Conservation (phyloP, 2,329 filamentous ascomycete species). For the Cucurbitaria berberidis region DNA sequence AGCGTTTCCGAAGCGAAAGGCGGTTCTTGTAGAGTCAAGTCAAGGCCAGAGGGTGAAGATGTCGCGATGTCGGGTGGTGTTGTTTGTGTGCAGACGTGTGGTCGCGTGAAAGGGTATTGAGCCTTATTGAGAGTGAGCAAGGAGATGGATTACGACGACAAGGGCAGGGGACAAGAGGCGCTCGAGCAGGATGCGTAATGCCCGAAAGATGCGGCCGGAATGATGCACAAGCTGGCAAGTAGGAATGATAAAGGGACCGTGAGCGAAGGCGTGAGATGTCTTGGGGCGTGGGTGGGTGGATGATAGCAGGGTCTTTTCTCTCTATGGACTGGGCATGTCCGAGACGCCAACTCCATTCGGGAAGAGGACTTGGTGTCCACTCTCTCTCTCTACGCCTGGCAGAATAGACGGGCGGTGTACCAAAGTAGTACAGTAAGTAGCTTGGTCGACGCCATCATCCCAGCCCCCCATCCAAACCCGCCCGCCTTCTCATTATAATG, state of each 20-base stretch:
- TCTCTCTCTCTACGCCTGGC: too few species aligned
- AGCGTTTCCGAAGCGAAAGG: slow-evolving; percentile 1
- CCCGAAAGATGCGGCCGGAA: not conserved
- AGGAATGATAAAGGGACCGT: slow-evolving; percentile 12
- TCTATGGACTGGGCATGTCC: not conserved
- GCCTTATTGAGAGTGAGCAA: slow-evolving; percentile 29
- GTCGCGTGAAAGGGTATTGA: slow-evolving; percentile 10
- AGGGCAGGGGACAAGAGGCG: not conserved
- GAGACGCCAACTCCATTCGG: not conserved
- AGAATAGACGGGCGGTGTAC: not conserved
- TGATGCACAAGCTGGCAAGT: slow-evolving; percentile 1
- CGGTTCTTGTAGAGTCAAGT: not conserved
- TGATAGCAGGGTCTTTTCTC: too few species aligned
- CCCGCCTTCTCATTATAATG: slow-evolving; percentile 21
- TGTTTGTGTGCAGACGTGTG: slow-evolving; percentile 18
- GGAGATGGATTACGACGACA: slow-evolving; percentile 13
- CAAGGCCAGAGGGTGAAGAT: slow-evolving; percentile 1
- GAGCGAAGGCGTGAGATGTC: slow-evolving; percentile 6
- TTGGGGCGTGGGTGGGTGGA: too few species aligned
- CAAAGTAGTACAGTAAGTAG: too few species aligned
- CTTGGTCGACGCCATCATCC: not conserved
- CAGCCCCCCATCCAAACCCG: not conserved
- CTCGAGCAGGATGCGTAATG: not conserved
- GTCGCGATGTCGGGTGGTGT: not conserved
- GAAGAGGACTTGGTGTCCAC: not conserved